These are phyloP conservation scores for Umbelopsis vinacea DNA, from an alignment of 192 early-diverging fungal genomes.

Conservation along the genomic window DNA sequence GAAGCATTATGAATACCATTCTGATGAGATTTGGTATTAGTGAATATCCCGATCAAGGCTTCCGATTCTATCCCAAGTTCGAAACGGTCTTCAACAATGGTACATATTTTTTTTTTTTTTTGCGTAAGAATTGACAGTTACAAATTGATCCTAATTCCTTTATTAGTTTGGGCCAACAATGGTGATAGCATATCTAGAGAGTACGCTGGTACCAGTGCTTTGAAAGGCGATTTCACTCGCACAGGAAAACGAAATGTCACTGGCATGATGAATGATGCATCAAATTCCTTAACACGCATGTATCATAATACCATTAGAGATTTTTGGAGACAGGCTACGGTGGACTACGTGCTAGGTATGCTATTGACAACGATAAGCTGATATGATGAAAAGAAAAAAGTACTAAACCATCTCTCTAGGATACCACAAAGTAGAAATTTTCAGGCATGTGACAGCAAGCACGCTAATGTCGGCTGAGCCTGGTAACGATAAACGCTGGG, in stretches of 20 bases:
- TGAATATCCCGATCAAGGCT: conserved; percentile 65
- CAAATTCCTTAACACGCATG: conserved; percentile 75
- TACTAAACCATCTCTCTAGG: conserved; percentile 13
- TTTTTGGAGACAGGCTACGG: conserved; percentile 66
- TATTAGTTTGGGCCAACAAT: conserved; percentile 77
- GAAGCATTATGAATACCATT: conserved; percentile 67
- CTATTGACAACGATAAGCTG: conserved; percentile 6
- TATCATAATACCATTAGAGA: conserved; percentile 79
- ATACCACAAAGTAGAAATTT: conserved; percentile 43
- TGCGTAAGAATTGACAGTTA: not conserved
- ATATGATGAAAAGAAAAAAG: conserved; percentile 42
- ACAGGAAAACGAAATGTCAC: conserved; percentile 76
- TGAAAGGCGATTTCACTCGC: conserved; percentile 80
- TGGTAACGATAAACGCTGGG: conserved; percentile 39
- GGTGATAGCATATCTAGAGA: conserved; percentile 78
- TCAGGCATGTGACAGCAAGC: conserved; percentile 33
- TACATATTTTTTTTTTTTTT: conserved; percentile 17
- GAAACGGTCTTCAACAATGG: conserved; percentile 67
- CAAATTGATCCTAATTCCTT: not conserved
- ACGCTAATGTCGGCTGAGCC: conserved; percentile 44
- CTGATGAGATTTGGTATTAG: conserved; percentile 70
- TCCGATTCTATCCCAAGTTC: conserved; percentile 65
- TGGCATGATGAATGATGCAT: conserved; percentile 76
- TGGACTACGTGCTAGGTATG: conserved; percentile 57
- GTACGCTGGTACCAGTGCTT: conserved; percentile 78